Evolutionary conservation across 1,284 basidiomycete genomes (phyloP).

Genomic region (Phellinidium pouzarii): DNA sequence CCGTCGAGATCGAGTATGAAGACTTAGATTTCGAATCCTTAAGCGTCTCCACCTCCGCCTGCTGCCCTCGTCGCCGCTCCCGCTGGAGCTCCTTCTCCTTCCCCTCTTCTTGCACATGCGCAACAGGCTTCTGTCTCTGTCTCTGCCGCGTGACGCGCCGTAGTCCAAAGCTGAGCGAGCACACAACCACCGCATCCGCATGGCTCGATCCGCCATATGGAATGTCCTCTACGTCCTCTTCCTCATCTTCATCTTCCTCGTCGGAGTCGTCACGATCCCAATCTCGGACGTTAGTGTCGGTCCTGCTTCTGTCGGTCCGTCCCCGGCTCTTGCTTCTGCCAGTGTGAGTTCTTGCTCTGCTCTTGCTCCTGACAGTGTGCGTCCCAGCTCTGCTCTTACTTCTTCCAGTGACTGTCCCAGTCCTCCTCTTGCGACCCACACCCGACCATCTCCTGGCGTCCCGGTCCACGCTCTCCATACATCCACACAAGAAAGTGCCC

Average conservation of each 20-base stretch:
- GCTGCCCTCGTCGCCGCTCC: neutral
- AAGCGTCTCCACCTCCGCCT: slow-evolving; percentile 5
- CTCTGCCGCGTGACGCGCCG: slow-evolving; percentile 5
- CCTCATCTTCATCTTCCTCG: slow-evolving; percentile 1
- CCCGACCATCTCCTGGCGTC: slow-evolving; percentile 10
- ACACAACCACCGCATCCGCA: slow-evolving; percentile 4
- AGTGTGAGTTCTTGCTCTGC: neutral
- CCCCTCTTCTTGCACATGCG: neutral
- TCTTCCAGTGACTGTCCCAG: neutral
- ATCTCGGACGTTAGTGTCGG: slow-evolving; percentile 10
- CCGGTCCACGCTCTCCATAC: slow-evolving; percentile 13
- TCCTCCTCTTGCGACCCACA: neutral
- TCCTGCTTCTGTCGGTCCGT: slow-evolving; percentile 7
- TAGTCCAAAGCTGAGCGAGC: slow-evolving; percentile 14
- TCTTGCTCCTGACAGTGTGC: neutral
- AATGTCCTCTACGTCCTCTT: slow-evolving; percentile 9
- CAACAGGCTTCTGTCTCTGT: neutral
- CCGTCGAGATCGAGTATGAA: neutral
- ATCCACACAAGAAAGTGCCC: slow-evolving; percentile 5
- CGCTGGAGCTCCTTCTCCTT: neutral
- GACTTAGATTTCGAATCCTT: neutral
- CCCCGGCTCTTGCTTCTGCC: neutral
- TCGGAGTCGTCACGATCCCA: slow-evolving; percentile 8
- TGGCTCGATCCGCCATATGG: neutral
- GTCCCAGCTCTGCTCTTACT: slow-evolving; percentile 8